Conservation (phyloP, 2,329 filamentous ascomycete species). For the Microthyrium microscopicum region DNA sequence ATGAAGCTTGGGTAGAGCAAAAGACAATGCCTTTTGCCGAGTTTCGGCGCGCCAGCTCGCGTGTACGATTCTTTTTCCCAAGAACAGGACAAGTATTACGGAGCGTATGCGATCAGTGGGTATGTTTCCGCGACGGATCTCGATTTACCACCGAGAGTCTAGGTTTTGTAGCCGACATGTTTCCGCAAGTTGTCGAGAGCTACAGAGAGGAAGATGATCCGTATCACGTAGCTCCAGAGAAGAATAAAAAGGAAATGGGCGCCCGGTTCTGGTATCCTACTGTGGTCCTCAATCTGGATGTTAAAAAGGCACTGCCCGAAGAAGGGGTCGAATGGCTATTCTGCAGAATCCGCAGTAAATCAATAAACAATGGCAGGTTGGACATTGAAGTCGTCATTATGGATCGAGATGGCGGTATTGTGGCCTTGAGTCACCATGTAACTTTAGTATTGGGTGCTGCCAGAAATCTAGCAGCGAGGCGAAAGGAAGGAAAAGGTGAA, state of each 20-base stretch:
- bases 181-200: conserved; percentile 46
- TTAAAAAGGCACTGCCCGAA: conserved; percentile 54
- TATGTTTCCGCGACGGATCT: conserved; percentile 41
- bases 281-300: conserved; percentile 55
- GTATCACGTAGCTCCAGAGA: conserved; percentile 16
- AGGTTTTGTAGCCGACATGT: conserved; percentile 52
- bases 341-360: conserved; percentile 46
- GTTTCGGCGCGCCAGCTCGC: conserved; percentile 33
- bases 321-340: conserved; percentile 60
- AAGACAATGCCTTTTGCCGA: conserved; percentile 26
- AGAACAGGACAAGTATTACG: conserved; percentile 24
- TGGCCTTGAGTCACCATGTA: conserved; percentile 54
- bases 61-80: conserved; percentile 37
- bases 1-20: conserved; percentile 30
- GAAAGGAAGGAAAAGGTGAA: conserved; percentile 19
- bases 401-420: conserved; percentile 46
- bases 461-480: conserved; percentile 42
- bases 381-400: conserved; percentile 56
- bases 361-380: conserved; percentile 53
- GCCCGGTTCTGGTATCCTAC: conserved; percentile 58
- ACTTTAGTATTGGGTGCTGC: conserved; percentile 44
- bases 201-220: conserved; percentile 19
- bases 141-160: conserved; percentile 48
- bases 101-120: conserved; percentile 46
- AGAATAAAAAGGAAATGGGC: conserved; percentile 15